A percentile compares a stretch with the other conserved stretches of the same genome.
phyloP scores from a whole-genome alignment of 2,329 filamentous ascomycete genomes.

The Colletotrichum horii region DNA sequence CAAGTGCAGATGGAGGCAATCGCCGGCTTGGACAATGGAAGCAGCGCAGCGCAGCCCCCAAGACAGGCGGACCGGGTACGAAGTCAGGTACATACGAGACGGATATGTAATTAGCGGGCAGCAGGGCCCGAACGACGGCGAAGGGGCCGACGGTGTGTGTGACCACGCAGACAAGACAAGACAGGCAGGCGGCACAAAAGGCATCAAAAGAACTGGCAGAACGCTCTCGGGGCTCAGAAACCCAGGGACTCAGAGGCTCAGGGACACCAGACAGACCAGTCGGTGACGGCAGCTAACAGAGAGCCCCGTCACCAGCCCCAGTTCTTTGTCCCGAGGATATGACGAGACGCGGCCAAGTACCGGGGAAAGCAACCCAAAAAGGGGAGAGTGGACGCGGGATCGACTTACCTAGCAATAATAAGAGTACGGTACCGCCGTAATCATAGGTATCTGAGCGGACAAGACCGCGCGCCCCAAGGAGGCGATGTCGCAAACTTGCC shows the following conservation, averaged over 20 bases:
- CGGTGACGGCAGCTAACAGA: slow-evolving; percentile 1
- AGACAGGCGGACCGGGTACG: neutral
- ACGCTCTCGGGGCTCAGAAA: neutral
- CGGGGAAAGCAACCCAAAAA: slow-evolving; percentile 8
- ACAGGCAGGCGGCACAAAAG: neutral
- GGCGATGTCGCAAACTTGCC: neutral
- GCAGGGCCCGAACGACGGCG: neutral
- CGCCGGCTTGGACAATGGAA: neutral
- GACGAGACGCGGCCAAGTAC: slow-evolving; percentile 14
- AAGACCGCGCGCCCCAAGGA: neutral
- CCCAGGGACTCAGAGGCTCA: neutral
- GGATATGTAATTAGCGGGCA: neutral
- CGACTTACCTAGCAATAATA: neutral
- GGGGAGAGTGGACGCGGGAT: neutral
- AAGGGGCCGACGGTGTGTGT: neutral
- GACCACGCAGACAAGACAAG: neutral
- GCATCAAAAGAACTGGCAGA: neutral
- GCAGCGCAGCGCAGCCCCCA: neutral
- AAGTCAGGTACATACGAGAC: neutral
- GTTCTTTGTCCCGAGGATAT: slow-evolving; percentile 16
- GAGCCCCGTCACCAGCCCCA: neutral
- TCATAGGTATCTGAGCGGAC: neutral
- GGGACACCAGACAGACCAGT: neutral
- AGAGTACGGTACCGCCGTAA: neutral
- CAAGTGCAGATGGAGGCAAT: neutral